A percentile compares a stretch with the other conserved stretches of the same genome.
Conservation (phyloP, 768 basidiomycete species). For the Tulasnella calospora region DNA sequence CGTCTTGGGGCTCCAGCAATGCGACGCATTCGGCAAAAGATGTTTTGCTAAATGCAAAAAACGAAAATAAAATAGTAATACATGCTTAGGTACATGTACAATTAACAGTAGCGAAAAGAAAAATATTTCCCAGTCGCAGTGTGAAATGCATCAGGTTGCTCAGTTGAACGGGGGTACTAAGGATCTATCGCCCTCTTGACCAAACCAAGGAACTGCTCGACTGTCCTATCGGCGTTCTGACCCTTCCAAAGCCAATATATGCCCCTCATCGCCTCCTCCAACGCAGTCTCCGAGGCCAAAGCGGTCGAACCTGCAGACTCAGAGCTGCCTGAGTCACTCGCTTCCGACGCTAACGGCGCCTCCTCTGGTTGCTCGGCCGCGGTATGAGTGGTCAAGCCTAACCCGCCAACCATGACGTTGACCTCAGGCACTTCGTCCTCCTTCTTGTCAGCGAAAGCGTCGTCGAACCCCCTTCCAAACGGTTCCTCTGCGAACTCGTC, state of each 20-base stretch:
- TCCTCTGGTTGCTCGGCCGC: not conserved
- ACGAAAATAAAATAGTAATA: not conserved
- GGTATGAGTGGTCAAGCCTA: not conserved
- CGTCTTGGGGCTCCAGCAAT: not conserved
- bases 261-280: conserved; percentile 19
- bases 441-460: not conserved
- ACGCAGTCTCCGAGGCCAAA: not conserved
- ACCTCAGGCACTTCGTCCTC: not conserved
- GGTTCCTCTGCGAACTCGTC: conserved; percentile 18
- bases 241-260: conserved; percentile 14
- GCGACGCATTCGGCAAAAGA: not conserved
- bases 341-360: not conserved
- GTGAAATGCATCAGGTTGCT: not conserved
- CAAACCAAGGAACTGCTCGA: conserved; percentile 12
- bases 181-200: conserved; percentile 12
- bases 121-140: not conserved
- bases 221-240: not conserved
- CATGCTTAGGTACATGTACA: not conserved
- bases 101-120: not conserved
- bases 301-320: not conserved
- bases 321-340: not conserved
- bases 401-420: not conserved
- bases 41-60: not conserved
- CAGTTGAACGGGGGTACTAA: not conserved
- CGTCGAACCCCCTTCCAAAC: conserved; percentile 18